A percentile compares a stretch with the other conserved stretches of the same genome.
Conservation (phyloP, 192 early-diverging fungal species). For the Geranomyces variabilis region DNA sequence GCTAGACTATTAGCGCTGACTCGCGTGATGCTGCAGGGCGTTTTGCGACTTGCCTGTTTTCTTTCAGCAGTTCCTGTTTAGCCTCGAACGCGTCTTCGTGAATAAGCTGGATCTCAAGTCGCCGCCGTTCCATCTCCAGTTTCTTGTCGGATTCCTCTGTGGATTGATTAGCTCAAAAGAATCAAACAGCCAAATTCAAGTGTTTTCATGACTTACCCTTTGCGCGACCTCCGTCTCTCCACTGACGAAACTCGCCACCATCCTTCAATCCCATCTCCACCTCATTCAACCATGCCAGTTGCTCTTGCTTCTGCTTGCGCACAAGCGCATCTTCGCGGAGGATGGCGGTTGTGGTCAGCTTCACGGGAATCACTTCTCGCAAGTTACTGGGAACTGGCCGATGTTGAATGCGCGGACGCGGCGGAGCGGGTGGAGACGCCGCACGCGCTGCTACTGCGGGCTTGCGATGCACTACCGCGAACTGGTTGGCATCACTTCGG, state of each 20-base stretch:
- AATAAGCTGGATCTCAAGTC: constrained; percentile 54
- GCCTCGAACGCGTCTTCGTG: constrained; percentile 57
- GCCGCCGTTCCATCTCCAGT: constrained; percentile 47
- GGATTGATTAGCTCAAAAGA: background rate
- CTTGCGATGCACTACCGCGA: constrained; percentile 25
- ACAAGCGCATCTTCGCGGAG: constrained; percentile 57
- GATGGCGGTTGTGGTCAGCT: constrained; percentile 55
- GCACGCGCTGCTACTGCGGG: constrained; percentile 10
- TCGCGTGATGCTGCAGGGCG: background rate
- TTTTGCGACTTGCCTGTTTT: constrained; percentile 40
- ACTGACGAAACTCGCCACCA: constrained; percentile 41
- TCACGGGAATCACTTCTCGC: constrained; percentile 41
- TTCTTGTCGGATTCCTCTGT: constrained; percentile 47
- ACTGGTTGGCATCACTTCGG: constrained; percentile 24
- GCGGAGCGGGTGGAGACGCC: background rate
- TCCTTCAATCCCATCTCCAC: constrained; percentile 48
- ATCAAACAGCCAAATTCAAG: constrained; percentile 1
- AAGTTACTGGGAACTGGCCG: constrained; percentile 33
- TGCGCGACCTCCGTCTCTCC: constrained; percentile 40
- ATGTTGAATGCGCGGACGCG: constrained; percentile 1
- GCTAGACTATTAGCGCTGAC: background rate
- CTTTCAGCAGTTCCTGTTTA: constrained; percentile 43
- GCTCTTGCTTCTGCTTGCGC: constrained; percentile 31
- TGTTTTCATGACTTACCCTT: constrained; percentile 35
- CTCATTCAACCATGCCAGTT: constrained; percentile 35